phyloP scores from a whole-genome alignment of 2,329 filamentous ascomycete genomes.

The Sarocladium strictum region DNA sequence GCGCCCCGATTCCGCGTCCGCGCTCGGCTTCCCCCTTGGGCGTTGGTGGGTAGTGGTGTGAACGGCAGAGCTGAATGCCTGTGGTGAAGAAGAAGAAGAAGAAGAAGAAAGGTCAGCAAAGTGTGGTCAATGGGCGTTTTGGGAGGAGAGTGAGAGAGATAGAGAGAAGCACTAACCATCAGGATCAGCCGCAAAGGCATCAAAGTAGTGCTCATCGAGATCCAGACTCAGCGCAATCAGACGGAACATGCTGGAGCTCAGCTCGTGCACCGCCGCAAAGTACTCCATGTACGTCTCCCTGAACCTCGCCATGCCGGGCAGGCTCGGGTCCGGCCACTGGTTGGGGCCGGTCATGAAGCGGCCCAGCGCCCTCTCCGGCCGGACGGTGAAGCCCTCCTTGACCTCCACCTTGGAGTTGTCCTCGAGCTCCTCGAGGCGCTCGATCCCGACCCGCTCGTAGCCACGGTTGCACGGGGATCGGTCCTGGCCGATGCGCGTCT shows the following conservation, averaged over 20 bases:
- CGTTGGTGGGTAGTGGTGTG: neutral
- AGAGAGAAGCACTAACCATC: neutral
- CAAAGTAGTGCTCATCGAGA: neutral
- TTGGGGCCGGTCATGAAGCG: neutral
- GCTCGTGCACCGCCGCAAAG: neutral
- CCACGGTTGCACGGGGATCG: neutral
- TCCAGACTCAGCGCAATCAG: neutral
- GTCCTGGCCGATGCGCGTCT: neutral
- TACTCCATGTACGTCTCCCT: neutral
- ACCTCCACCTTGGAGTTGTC: neutral
- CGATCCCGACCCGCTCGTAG: neutral
- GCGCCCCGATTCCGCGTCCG: slow-evolving; percentile 34
- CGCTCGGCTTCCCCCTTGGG: neutral
- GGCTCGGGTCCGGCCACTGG: neutral
- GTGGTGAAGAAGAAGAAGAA: too few species aligned
- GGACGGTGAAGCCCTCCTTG: neutral
- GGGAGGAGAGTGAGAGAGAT: neutral
- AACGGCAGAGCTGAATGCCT: neutral
- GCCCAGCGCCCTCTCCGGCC: neutral
- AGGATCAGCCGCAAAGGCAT: neutral
- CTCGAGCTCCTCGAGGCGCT: neutral
- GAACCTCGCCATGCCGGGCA: neutral
- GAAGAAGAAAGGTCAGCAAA: too few species aligned
- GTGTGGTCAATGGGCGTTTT: neutral
- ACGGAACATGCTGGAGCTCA: neutral